Percentiles rank a stretch among this genome's conserved stretches.
phyloP scores from a whole-genome alignment of 768 basidiomycete species.

The Lactifluus volemus region DNA sequence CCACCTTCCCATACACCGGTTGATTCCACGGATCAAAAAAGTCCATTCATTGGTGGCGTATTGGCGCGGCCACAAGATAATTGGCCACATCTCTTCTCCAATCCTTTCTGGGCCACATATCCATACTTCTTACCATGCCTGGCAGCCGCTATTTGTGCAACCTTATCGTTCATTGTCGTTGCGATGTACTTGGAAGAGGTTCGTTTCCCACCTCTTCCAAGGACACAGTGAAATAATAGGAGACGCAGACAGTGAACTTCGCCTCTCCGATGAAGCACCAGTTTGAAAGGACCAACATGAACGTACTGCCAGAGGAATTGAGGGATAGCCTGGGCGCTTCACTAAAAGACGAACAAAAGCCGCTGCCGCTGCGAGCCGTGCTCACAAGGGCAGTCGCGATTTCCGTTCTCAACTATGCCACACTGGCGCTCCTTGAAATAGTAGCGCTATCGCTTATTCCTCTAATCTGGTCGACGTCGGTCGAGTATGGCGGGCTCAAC shows the following conservation, averaged over 20 bases:
- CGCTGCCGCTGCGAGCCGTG: constrained; percentile 29
- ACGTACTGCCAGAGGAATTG: neutral
- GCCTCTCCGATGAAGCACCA: neutral
- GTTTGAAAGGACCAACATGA: no score
- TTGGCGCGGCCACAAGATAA: constrained; percentile 22
- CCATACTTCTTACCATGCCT: constrained; percentile 23
- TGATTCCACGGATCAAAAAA: constrained; percentile 16
- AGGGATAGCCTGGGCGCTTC: neutral
- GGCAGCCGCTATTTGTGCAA: neutral
- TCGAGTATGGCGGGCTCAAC: constrained; percentile 33
- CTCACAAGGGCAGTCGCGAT: constrained; percentile 31
- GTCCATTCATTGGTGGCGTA: constrained; percentile 20
- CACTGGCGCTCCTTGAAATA: constrained; percentile 35
- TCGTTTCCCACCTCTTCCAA: neutral
- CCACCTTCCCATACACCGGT: neutral
- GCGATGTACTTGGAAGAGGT: constrained; percentile 13
- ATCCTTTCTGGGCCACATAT: constrained; percentile 20
- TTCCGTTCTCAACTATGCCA: constrained; percentile 36
- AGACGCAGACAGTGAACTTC: neutral
- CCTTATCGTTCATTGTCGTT: neutral
- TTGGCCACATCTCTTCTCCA: constrained; percentile 17
- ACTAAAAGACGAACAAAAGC: neutral
- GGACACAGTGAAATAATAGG: neutral
- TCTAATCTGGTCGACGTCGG: constrained; percentile 37
- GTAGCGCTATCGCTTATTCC: constrained; percentile 33